A percentile compares a stretch with the other conserved stretches of the same genome.
Conservation (phyloP, 208 protist species). For the Vickermania ingenoplastis region DNA sequence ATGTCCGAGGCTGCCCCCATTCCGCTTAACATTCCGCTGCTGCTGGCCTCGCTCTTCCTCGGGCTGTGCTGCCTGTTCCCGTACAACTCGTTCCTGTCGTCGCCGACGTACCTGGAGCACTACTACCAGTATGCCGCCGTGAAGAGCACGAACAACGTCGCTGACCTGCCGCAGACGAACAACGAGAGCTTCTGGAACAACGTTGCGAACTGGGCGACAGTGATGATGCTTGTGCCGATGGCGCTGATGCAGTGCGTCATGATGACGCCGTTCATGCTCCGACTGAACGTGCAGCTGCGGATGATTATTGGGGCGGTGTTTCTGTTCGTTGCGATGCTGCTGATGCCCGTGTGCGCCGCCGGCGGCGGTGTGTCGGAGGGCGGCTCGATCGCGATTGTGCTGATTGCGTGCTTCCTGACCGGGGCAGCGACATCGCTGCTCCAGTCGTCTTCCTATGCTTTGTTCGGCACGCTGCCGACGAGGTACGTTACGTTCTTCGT, state of each 20-base stretch:
- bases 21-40: no score
- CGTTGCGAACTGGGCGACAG: constrained; percentile 28
- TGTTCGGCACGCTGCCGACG: constrained; percentile 25
- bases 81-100: constrained; percentile 41
- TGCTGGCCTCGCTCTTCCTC: constrained; percentile 14
- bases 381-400: constrained; percentile 17
- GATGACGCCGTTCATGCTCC: constrained; percentile 24
- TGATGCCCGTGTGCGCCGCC: constrained; percentile 21
- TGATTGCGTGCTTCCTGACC: constrained; percentile 18
- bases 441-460: constrained; percentile 21
- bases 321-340: constrained; percentile 19
- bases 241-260: constrained; percentile 21
- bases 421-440: constrained; percentile 19
- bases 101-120: constrained; percentile 32
- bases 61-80: constrained; percentile 28
- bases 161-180: constrained; percentile 15
- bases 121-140: constrained; percentile 36
- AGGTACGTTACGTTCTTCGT: constrained; percentile 27
- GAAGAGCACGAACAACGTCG: constrained; percentile 27
- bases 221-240: constrained; percentile 35
- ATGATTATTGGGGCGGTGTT: constrained; percentile 19
- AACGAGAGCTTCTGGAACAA: constrained; percentile 22
- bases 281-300: constrained; percentile 20
- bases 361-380: constrained; percentile 20
- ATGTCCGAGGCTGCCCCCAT: no score